Base-by-base conservation (phyloP, 225 moss, liverwort and hornwort genomes). In the Bryum argenteum region DNA sequence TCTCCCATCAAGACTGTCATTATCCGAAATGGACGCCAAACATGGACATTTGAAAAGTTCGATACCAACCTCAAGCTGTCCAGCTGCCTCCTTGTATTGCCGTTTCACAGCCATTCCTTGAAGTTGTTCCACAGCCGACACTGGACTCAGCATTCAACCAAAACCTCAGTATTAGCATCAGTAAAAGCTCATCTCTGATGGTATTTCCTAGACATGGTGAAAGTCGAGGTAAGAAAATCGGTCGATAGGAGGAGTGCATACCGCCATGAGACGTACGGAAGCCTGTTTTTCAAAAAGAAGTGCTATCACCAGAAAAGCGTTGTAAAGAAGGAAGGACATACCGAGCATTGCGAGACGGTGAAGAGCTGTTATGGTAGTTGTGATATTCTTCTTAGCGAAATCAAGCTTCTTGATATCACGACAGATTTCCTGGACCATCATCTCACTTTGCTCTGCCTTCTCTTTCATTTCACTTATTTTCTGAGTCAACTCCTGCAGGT, bases 351-450 rank as follows among this genome's bases (percentile, higher is more conserved):
- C 98, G 66, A 99, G 98, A 58, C 98, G 92, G 82, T 99, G 98
- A 55, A 99, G 85, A 51, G 98, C 94, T 44, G 94, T 99, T 72
- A 99, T 99, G 59, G 94, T 92, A 38, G 92, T 99, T 26, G 98
- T 99, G 74, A 99, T 99, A 71, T 99, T 95, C 75, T 99, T 99
- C 74, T 99, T 99, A 11, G 98, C 98, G 55, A 90, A 94, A 82
- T 99, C 98, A 69, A 99, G 82, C 74, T 99, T 99, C 84, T 99
- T 99, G 9, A 99, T 94, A 80, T 99, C 98, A 44, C 98, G 88
- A 84, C 98, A 99, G 66, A 99, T 99, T 82, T 99, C 98, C 77
- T 99, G 98, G 19, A 99, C 98, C 94, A 99, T 99, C 70, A 93
- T 84, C 85, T 99, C 98, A 75, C 98, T 99, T 83, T 99, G 98